Percentiles rank a stretch among this genome's conserved stretches.
Evolutionary conservation across 441 rosid species (phyloP).

Genomic region (Populus tomentosa): DNA sequence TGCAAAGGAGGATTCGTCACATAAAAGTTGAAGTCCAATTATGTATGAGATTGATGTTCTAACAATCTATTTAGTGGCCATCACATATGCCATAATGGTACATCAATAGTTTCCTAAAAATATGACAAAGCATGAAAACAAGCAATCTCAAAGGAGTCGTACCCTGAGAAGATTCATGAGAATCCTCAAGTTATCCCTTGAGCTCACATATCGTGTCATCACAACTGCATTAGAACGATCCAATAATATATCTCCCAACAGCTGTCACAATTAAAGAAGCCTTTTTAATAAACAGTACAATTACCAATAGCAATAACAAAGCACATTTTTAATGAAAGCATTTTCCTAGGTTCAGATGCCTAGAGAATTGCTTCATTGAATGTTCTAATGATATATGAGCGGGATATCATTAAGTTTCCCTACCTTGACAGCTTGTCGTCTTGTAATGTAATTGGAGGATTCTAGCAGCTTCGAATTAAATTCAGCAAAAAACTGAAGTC

Average conservation of each 20-base stretch:
- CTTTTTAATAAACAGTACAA: constrained; percentile 2
- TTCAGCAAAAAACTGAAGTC: constrained; percentile 74
- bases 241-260: constrained; percentile 79
- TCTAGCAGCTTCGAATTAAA: constrained; percentile 82
- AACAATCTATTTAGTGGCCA: too few species aligned
- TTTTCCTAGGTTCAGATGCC: not conserved
- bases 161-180: too few species aligned
- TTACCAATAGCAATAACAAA: constrained; percentile 3
- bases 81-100: too few species aligned
- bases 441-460: constrained; percentile 77
- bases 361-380: not conserved
- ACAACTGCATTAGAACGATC: constrained; percentile 92
- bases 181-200: too few species aligned
- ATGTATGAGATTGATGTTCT: too few species aligned
- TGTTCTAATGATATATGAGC: not conserved
- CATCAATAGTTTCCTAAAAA: too few species aligned
- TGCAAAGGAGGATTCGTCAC: too few species aligned
- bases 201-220: constrained; percentile 69
- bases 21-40: too few species aligned
- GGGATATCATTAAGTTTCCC: not conserved
- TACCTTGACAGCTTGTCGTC: constrained; percentile 26
- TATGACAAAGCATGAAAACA: too few species aligned
- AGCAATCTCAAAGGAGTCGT: too few species aligned
- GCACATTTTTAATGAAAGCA: not conserved
- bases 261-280: not conserved